These are phyloP conservation scores for Dysphania ambrosioides DNA, from an alignment of 148 eudicot species.

Conservation along the genomic window DNA sequence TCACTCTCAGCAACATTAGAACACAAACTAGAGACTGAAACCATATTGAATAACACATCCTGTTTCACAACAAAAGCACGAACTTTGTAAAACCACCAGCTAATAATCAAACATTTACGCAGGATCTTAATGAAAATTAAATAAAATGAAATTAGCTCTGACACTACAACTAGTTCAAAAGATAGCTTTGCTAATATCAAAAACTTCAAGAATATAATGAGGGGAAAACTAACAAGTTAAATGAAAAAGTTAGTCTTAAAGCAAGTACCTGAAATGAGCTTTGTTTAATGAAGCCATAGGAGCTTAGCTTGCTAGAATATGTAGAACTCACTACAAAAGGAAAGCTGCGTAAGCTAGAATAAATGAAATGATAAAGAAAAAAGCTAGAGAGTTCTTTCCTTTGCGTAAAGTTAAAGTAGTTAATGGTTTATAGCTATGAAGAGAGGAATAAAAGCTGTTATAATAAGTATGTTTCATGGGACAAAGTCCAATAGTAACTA, in stretches of 20 bases:
- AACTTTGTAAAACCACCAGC: neutral
- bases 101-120: neutral
- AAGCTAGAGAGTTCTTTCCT: neutral
- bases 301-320: neutral
- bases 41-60: slow-evolving; percentile 41
- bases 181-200: neutral
- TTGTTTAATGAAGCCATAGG: neutral
- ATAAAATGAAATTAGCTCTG: neutral
- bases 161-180: no score
- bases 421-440: slow-evolving; percentile 19
- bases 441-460: slow-evolving; percentile 12
- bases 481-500: neutral
- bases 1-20: slow-evolving; percentile 36
- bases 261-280: slow-evolving; percentile 15
- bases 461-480: neutral
- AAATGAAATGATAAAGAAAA: neutral
- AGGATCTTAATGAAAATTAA: neutral
- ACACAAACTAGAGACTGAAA: slow-evolving; percentile 29
- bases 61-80: slow-evolving; percentile 13
- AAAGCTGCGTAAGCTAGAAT: neutral
- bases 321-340: slow-evolving; percentile 6
- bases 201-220: neutral
- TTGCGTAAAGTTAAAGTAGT: slow-evolving; percentile 19
- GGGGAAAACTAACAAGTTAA: neutral
- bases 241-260: neutral